Percentiles rank a stretch among this genome's conserved stretches.
These are phyloP conservation scores for Schoenoplectus tabernaemontani DNA, from an alignment of 202 grass and related monocot species.

Conservation along the genomic window DNA sequence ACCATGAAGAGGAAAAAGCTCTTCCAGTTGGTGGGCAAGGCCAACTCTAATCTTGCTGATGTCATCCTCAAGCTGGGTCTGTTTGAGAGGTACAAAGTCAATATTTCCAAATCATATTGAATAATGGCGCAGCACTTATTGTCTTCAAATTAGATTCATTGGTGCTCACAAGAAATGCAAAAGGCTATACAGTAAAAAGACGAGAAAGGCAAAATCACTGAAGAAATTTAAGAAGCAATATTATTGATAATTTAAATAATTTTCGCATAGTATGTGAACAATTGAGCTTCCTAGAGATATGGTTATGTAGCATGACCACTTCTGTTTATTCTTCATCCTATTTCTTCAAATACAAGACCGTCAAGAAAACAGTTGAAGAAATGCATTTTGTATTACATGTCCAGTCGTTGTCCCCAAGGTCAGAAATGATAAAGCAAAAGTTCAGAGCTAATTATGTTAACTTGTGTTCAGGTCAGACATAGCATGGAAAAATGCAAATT, in stretches of 20 bases:
- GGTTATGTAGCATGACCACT: not conserved
- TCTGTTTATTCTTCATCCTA: not conserved
- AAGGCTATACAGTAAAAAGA: not conserved
- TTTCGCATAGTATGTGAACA: not conserved
- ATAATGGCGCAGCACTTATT: not conserved
- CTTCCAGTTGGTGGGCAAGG: constrained; percentile 92
- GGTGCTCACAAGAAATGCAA: constrained; percentile 12
- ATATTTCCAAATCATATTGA: not conserved
- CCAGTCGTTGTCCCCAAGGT: not conserved
- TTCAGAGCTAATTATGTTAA: not conserved
- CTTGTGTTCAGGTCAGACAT: constrained; percentile 66
- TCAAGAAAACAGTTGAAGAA: not conserved
- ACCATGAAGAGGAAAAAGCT: constrained; percentile 97
- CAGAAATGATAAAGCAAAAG: not conserved
- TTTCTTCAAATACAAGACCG: not conserved
- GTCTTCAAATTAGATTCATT: not conserved
- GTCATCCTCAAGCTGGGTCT: constrained; percentile 99
- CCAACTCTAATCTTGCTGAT: constrained; percentile 95
- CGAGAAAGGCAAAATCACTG: not conserved
- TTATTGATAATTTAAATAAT: constrained; percentile 34
- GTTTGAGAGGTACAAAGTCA: constrained; percentile 70
- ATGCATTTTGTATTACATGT: not conserved
- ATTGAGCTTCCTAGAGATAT: not conserved
- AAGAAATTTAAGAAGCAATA: not conserved
- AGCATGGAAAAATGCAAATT: constrained; percentile 94